These are phyloP conservation scores for Podosphaera aphanis DNA, from an alignment of 2,329 filamentous ascomycete species.

Conservation along the genomic window DNA sequence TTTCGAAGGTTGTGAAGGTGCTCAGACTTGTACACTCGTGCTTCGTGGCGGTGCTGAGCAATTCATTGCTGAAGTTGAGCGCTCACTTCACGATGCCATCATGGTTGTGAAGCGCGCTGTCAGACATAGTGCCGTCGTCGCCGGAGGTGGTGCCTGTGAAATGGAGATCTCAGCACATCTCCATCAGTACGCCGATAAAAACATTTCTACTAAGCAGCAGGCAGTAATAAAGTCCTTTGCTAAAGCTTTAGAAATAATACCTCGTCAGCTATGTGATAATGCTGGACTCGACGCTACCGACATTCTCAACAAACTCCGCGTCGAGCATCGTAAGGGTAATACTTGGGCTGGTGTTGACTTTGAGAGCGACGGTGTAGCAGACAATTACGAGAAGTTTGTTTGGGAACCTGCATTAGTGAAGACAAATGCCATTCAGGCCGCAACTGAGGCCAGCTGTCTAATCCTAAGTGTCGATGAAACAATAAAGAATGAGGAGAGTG, in stretches of 20 bases:
- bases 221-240: constrained; percentile 94
- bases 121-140: constrained; percentile 83
- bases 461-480: constrained; percentile 96
- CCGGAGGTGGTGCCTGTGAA: constrained; percentile 79
- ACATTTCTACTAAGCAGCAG: constrained; percentile 87
- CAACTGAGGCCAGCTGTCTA: constrained; percentile 82
- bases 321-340: constrained; percentile 84
- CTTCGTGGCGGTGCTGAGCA: constrained; percentile 92
- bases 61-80: constrained; percentile 96
- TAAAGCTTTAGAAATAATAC: constrained; percentile 90
- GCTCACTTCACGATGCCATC: constrained; percentile 92
- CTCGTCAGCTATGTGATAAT: constrained; percentile 92
- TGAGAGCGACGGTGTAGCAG: constrained; percentile 65
- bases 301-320: constrained; percentile 84
- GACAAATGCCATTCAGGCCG: constrained; percentile 89
- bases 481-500: constrained; percentile 91
- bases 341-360: constrained; percentile 96
- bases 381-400: constrained; percentile 90
- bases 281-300: constrained; percentile 96
- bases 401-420: constrained; percentile 96
- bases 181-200: constrained; percentile 77
- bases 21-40: constrained; percentile 90
- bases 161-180: constrained; percentile 94
- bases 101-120: constrained; percentile 99
- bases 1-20: constrained; percentile 84